phyloP scores from a whole-genome alignment of 176 grass and related monocot genomes.

The Triticum monococcum region DNA sequence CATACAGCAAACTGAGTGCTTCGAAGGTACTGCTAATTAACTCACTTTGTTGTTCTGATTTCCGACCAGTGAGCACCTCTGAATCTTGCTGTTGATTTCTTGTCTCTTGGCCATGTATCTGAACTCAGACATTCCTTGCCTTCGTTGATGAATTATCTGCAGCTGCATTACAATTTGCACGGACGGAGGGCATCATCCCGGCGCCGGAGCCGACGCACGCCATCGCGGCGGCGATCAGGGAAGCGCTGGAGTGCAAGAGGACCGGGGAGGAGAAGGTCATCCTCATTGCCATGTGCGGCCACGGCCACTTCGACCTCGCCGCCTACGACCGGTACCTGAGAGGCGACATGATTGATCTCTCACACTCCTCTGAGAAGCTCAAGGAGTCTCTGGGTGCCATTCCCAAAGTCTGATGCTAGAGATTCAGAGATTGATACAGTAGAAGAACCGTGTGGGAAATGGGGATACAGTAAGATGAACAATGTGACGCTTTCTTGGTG shows the following conservation, averaged over 20 bases:
- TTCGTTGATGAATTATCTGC: constrained; percentile 9
- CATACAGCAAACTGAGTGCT: constrained; percentile 90
- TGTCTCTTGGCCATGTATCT: background rate
- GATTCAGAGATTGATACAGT: too few species aligned
- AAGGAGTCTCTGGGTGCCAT: constrained; percentile 61
- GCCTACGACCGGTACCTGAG: constrained; percentile 82
- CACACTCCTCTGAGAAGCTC: constrained; percentile 54
- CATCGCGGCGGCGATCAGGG: constrained; percentile 88
- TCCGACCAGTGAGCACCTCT: background rate
- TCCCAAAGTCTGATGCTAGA: constrained; percentile 34
- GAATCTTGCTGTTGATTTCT: background rate
- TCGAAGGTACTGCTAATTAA: constrained; percentile 49
- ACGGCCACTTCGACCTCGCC: constrained; percentile 91
- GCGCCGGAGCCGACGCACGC: constrained; percentile 94
- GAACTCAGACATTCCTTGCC: background rate
- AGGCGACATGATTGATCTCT: constrained; percentile 79
- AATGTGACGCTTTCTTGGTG: background rate
- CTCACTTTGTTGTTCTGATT: background rate
- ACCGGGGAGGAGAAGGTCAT: constrained; percentile 93
- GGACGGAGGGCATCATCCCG: constrained; percentile 95
- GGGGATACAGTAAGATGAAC: constrained; percentile 7
- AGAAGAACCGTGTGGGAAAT: background rate
- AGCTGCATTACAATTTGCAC: constrained; percentile 83
- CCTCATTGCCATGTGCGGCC: constrained; percentile 93
- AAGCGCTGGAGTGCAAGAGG: constrained; percentile 78